Evolutionary conservation across 306 rosid genomes (phyloP).

Genomic region (Myrica gale): DNA sequence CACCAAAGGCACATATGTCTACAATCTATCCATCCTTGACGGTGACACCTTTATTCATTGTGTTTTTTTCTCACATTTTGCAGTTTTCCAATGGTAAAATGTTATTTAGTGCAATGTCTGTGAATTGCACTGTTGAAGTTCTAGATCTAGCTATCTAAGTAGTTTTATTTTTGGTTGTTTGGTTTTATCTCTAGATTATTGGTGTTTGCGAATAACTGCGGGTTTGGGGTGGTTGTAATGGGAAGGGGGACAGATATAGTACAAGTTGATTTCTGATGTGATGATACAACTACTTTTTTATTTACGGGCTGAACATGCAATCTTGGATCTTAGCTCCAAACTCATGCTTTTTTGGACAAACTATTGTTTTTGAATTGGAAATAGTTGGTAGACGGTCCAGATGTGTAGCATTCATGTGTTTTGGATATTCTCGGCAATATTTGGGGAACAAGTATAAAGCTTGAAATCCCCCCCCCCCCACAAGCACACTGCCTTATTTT

Average conservation of each 20-base stretch:
- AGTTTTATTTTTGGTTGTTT: conserved; percentile 14
- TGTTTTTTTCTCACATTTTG: neutral
- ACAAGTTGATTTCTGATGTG: too few relatives aligned
- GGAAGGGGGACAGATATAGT: conserved; percentile 7
- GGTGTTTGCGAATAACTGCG: neutral
- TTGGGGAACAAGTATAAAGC: too few relatives aligned
- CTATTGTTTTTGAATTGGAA: too few relatives aligned
- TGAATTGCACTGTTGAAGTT: neutral
- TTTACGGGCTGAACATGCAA: too few relatives aligned
- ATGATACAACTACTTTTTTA: too few relatives aligned
- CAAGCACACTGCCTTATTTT: neutral
- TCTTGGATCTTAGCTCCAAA: too few relatives aligned
- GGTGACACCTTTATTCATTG: neutral
- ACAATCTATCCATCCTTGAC: neutral
- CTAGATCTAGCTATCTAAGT: neutral
- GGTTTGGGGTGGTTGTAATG: conserved; percentile 9
- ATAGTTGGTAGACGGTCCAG: too few relatives aligned
- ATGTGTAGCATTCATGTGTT: too few relatives aligned
- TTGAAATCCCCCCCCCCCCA: too few relatives aligned
- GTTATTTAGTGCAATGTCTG: neutral
- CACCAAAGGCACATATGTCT: neutral
- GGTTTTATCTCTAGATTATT: conserved; percentile 19
- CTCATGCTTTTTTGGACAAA: too few relatives aligned
- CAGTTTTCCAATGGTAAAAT: neutral
- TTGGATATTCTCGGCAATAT: too few relatives aligned